phyloP scores from a whole-genome alignment of 164 flowering plant genomes.

The Umbellularia californica region DNA sequence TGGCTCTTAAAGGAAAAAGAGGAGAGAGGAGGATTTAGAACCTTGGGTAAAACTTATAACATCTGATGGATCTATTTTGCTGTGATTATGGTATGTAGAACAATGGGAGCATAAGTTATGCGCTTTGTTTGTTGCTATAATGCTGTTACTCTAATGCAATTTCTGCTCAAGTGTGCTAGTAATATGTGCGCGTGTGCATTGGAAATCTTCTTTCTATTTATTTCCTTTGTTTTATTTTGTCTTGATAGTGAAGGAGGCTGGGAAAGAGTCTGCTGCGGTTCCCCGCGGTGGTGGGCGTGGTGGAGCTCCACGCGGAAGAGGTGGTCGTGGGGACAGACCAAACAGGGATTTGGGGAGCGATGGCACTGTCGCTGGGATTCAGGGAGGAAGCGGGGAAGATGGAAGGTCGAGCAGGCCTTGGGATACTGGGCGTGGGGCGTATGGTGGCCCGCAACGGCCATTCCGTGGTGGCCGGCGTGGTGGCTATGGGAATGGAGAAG shows the following conservation, averaged over 20 bases:
- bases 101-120: too few relatives aligned
- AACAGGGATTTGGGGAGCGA: slow-evolving; percentile 11
- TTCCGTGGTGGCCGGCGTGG: slow-evolving; percentile 12
- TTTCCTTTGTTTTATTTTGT: background rate
- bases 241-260: slow-evolving; percentile 17
- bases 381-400: slow-evolving; percentile 6
- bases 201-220: background rate
- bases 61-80: too few relatives aligned
- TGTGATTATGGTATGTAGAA: too few relatives aligned
- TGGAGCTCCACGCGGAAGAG: slow-evolving; percentile 19
- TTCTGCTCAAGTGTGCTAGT: too few relatives aligned
- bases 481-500: slow-evolving; percentile 31
- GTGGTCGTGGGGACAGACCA: slow-evolving; percentile 16
- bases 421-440: slow-evolving; percentile 10
- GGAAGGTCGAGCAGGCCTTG: slow-evolving; percentile 16
- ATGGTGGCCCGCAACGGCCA: slow-evolving; percentile 5
- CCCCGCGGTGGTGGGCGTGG: slow-evolving; percentile 13
- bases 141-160: too few relatives aligned
- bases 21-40: too few relatives aligned
- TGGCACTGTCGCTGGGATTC: slow-evolving; percentile 4
- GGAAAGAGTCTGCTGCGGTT: slow-evolving; percentile 2
- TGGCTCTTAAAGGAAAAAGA: too few relatives aligned
- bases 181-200: background rate
- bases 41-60: too few relatives aligned
- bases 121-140: too few relatives aligned